phyloP scores from a whole-genome alignment of 257 asterid genomes.

The Solanum tarijense region DNA sequence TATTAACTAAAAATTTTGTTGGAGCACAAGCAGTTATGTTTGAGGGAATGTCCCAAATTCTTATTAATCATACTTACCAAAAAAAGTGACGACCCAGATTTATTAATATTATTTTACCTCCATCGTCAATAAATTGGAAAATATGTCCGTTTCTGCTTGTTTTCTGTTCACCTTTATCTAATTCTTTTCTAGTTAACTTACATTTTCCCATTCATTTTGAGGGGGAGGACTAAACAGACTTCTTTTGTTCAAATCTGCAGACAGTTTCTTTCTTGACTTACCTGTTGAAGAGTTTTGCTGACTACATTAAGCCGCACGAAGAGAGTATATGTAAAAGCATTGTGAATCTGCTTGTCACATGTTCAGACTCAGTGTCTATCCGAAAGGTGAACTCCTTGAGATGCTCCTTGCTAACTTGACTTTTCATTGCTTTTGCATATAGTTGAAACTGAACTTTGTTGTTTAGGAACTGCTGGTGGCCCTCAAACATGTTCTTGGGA shows the following conservation, averaged over 20 bases:
- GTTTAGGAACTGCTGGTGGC: conserved; percentile 94
- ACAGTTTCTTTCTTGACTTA: conserved; percentile 96
- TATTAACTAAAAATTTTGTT: background rate
- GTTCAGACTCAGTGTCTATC: conserved; percentile 96
- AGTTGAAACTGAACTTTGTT: conserved; percentile 15
- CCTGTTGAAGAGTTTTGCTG: conserved; percentile 88
- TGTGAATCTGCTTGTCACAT: conserved; percentile 94
- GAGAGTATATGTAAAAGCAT: conserved; percentile 98
- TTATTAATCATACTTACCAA: background rate
- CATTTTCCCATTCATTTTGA: background rate
- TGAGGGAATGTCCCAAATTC: background rate
- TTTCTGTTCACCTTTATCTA: background rate
- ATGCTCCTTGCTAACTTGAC: conserved; percentile 7
- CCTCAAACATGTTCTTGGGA: conserved; percentile 94
- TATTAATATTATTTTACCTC: background rate
- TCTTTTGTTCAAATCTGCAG: conserved; percentile 32
- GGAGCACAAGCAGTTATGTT: background rate
- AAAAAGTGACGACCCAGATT: background rate
- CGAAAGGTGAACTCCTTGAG: conserved; percentile 51
- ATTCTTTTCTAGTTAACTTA: background rate
- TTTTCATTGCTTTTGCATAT: conserved; percentile 6
- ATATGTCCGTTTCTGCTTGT: background rate
- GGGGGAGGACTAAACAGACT: background rate
- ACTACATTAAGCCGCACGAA: conserved; percentile 90
- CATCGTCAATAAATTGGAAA: background rate